Evolutionary conservation across 2,329 filamentous ascomycete species (phyloP), one percentile per base, ranked within the genome.

Genomic region (Fusarium subglutinans): DNA sequence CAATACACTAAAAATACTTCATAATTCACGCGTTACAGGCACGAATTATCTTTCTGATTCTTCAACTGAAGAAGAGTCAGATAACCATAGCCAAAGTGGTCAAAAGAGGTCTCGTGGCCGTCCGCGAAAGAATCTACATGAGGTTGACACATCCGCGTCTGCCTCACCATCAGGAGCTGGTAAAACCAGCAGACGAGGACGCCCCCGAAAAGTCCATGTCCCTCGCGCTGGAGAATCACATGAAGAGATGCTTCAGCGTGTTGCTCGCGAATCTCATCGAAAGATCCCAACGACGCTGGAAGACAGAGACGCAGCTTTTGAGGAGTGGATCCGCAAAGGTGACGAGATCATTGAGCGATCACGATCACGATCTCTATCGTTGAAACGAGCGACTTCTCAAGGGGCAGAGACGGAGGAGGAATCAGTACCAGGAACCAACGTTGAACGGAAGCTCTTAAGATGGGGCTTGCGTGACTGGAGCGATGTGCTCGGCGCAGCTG

Each of bases 401-500:
- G 73, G 71, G 9, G 50, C 57, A 17, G 72, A 75, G 35, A 70
- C 74, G 7, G 65, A 72, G 30, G 69, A 73, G 24, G 70, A 74
- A 24, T 59, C 66, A 50, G 44, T 57, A 9, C 50, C 64, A 22
- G 73, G 76, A 37, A 72, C 65, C 38, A 78, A 75, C 26, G 51
- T 54, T 18, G 77, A 79, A 20, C 73, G 69, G n/a, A 81, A 76
- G 61, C 76, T 81, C 8, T 72, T 76, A 5, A 77, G 80, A 50
- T 86, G 81, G 79, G 86, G 81, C 20, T 83, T 90, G 18, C 88
- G 93, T 28, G 93, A 97, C 83, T 98, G 96, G 96, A 93, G 91
- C 74, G 94, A 97, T 74, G 89, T 98, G 4, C 83, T 98, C 35
- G 93, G 93, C 2, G 87, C 94, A 2, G 96, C 96, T 6, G 88